Percentiles rank a stretch among this genome's conserved stretches.
Conservation (phyloP, 345 rosid species). For the Citrus medica region DNA sequence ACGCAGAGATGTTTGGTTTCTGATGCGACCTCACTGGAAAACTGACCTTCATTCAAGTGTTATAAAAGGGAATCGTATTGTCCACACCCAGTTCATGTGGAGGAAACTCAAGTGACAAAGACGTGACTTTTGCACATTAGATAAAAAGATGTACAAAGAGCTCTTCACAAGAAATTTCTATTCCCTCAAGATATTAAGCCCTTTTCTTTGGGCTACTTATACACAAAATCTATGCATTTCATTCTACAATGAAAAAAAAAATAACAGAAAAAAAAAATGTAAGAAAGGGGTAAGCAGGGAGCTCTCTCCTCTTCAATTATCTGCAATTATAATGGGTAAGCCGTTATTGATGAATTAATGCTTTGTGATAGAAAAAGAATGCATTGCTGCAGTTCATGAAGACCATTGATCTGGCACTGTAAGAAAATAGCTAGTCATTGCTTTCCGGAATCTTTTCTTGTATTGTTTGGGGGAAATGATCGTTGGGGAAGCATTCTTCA, state of each 20-base stretch:
- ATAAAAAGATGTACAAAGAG: constrained; percentile 22
- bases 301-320: constrained; percentile 14
- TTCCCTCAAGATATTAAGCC: constrained; percentile 2
- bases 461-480: constrained; percentile 86
- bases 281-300: background rate
- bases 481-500: constrained; percentile 75
- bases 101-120: background rate
- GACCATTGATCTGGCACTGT: constrained; percentile 92
- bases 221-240: constrained; percentile 9
- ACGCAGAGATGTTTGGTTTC: background rate
- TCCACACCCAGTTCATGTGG: background rate
- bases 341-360: constrained; percentile 41
- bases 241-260: background rate
- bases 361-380: constrained; percentile 22
- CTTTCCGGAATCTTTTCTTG: constrained; percentile 93
- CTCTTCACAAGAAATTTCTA: constrained; percentile 18
- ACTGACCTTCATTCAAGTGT: background rate
- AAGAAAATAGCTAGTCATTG: constrained; percentile 93
- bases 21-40: background rate
- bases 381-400: constrained; percentile 36
- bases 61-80: background rate
- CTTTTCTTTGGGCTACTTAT: constrained; percentile 13
- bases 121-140: constrained; percentile 16
- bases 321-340: constrained; percentile 10
- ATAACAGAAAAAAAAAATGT: too few relatives aligned